Evolutionary conservation across 106 monocot genomes (phyloP).

Genomic region (Hemerocallis citrina): DNA sequence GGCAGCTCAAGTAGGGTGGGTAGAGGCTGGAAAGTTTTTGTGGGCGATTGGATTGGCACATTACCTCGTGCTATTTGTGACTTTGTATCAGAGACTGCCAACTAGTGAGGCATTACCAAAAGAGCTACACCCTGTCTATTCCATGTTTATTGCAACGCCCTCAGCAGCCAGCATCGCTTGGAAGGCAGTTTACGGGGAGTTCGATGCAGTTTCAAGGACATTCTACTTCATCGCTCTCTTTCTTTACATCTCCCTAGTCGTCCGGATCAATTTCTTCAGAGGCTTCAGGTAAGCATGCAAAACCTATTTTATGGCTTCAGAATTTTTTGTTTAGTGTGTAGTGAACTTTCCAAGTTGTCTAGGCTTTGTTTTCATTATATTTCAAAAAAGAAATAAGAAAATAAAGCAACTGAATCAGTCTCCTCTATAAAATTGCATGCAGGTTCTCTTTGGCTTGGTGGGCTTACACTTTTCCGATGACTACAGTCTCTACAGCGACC

Average conservation of each 20-base stretch:
- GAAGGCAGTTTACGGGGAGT: conserved; percentile 56
- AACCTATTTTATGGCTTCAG: background rate
- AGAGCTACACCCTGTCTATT: conserved; percentile 90
- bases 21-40: conserved; percentile 61
- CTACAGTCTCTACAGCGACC: conserved; percentile 70
- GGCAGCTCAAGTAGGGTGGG: conserved; percentile 65
- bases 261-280: conserved; percentile 86
- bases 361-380: background rate
- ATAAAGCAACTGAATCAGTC: too few relatives aligned
- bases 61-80: conserved; percentile 79
- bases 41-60: conserved; percentile 85
- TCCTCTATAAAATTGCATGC: background rate
- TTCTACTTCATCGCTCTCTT: conserved; percentile 88
- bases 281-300: conserved; percentile 60
- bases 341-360: background rate
- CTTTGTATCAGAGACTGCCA: conserved; percentile 83
- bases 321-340: background rate
- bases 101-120: conserved; percentile 79
- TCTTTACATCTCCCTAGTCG: conserved; percentile 72
- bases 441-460: conserved; percentile 96
- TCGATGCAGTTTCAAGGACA: conserved; percentile 60
- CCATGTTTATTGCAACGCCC: conserved; percentile 92
- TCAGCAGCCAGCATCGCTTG: conserved; percentile 78
- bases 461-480: conserved; percentile 96
- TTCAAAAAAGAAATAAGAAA: too few relatives aligned